Evolutionary conservation across 2,329 filamentous ascomycete genomes (phyloP).

Genomic region (Nemania serpens): DNA sequence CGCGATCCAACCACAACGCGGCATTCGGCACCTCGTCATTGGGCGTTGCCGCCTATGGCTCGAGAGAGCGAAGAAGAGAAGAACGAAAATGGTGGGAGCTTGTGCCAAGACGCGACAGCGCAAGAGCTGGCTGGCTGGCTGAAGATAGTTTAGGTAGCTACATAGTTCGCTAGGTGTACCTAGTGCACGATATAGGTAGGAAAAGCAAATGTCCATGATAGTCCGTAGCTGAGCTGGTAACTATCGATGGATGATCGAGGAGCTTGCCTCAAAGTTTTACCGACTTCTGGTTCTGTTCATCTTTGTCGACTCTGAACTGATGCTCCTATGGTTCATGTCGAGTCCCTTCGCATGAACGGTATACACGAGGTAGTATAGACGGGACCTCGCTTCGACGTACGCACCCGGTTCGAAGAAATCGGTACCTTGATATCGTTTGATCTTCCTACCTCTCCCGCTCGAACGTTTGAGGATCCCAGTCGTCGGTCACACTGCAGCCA

Average conservation of each 20-base stretch:
- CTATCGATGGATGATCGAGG: neutral
- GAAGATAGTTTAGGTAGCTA: conserved; percentile 4
- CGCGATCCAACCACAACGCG: conserved; percentile 31
- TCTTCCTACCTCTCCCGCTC: conserved; percentile 32
- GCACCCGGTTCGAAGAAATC: conserved; percentile 23
- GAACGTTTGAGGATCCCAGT: conserved; percentile 29
- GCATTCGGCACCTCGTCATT: conserved; percentile 36
- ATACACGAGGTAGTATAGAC: conserved; percentile 9
- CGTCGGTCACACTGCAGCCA: conserved; percentile 26
- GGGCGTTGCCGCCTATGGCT: conserved; percentile 18
- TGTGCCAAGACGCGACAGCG: conserved; percentile 11
- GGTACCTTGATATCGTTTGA: conserved; percentile 34
- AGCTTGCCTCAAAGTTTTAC: conserved; percentile 3
- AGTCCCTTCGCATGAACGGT: conserved; percentile 28
- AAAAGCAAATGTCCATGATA: neutral
- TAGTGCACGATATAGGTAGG: neutral
- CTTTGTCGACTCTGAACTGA: neutral
- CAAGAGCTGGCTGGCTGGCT: conserved; percentile 10
- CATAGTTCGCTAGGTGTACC: neutral
- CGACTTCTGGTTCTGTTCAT: conserved; percentile 18
- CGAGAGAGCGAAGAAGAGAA: conserved; percentile 1
- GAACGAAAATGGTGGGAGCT: neutral
- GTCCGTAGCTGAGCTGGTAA: neutral
- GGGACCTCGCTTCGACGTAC: conserved; percentile 20
- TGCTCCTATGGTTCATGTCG: conserved; percentile 28